phyloP scores from a whole-genome alignment of 2,329 filamentous ascomycete genomes.

The Ophiostoma triangulosporum region DNA sequence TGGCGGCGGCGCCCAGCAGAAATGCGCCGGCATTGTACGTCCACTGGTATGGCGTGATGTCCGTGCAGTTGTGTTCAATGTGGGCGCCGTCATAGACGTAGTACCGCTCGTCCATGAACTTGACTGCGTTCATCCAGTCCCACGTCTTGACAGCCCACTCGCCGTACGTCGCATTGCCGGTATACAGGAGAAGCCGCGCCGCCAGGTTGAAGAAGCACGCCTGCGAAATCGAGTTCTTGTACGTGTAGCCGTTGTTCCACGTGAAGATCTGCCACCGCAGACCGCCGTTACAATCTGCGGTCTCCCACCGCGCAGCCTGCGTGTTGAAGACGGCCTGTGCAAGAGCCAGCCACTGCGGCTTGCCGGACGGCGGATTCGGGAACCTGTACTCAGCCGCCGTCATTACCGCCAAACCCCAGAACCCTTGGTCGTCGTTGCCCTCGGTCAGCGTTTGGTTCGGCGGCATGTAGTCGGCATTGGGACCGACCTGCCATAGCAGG shows the following conservation, averaged over 20 bases:
- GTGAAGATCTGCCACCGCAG: constrained; percentile 75
- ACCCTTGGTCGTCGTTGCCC: constrained; percentile 65
- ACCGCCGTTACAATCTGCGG: constrained; percentile 54
- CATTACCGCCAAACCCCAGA: constrained; percentile 61
- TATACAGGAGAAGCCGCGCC: constrained; percentile 54
- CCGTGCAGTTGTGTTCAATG: constrained; percentile 41
- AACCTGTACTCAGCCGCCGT: constrained; percentile 57
- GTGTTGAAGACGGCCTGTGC: constrained; percentile 73
- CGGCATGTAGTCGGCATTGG: constrained; percentile 65
- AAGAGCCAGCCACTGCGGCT: constrained; percentile 57
- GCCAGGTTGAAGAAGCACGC: constrained; percentile 38
- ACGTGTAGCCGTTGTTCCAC: constrained; percentile 67
- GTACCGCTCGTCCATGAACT: constrained; percentile 44
- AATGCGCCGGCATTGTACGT: constrained; percentile 56
- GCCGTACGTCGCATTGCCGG: constrained; percentile 61
- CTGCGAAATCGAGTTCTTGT: constrained; percentile 45
- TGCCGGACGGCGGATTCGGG: constrained; percentile 38
- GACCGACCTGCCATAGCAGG: constrained; percentile 61
- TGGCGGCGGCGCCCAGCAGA: constrained; percentile 51
- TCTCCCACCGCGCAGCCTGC: constrained; percentile 62
- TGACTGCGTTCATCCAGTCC: constrained; percentile 47
- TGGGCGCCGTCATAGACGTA: constrained; percentile 51
- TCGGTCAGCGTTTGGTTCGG: constrained; percentile 49
- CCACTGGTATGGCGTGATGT: constrained; percentile 49
- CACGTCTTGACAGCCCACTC: constrained; percentile 66